phyloP scores from a whole-genome alignment of 331 rosid species.

The Arachis monticola region DNA sequence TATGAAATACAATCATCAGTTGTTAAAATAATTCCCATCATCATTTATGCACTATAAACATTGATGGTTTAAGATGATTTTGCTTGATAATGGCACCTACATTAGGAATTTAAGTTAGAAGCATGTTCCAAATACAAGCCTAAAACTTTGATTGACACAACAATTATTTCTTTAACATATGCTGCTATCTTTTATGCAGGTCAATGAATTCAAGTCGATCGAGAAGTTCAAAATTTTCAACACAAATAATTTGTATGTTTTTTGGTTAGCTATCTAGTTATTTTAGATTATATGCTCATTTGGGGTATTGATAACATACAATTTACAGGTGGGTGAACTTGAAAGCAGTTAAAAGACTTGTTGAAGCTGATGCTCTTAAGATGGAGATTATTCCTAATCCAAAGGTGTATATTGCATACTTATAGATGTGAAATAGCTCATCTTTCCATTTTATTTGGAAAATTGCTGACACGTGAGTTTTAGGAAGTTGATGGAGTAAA shows the following conservation, averaged over 20 bases:
- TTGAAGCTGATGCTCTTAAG: slow-evolving; percentile 87
- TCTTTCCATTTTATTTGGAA: slow-evolving; percentile 28
- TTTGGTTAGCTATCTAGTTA: slow-evolving; percentile 26
- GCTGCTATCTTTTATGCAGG: slow-evolving; percentile 57
- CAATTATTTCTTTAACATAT: slow-evolving; percentile 37
- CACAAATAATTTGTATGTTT: slow-evolving; percentile 90
- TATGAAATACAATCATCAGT: slow-evolving; percentile 3
- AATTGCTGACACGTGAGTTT: slow-evolving; percentile 41
- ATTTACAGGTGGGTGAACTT: slow-evolving; percentile 90
- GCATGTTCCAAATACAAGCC: not conserved
- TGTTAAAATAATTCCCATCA: not conserved
- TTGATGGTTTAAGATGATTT: slow-evolving; percentile 18
- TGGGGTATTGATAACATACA: slow-evolving; percentile 37
- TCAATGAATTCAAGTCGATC: slow-evolving; percentile 92
- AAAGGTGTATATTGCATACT: slow-evolving; percentile 60
- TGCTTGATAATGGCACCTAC: not conserved
- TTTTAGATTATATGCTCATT: slow-evolving; percentile 25
- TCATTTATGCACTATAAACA: slow-evolving; percentile 5
- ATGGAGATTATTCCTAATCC: slow-evolving; percentile 99
- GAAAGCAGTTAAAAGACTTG: slow-evolving; percentile 88
- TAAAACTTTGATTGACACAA: slow-evolving; percentile 24
- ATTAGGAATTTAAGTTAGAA: not conserved
- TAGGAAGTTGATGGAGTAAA: slow-evolving; percentile 94
- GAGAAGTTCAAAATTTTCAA: slow-evolving; percentile 98
- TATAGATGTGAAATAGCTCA: slow-evolving; percentile 17